Conservation (phyloP, 768 basidiomycete genomes). For the Lentinula sp. region DNA sequence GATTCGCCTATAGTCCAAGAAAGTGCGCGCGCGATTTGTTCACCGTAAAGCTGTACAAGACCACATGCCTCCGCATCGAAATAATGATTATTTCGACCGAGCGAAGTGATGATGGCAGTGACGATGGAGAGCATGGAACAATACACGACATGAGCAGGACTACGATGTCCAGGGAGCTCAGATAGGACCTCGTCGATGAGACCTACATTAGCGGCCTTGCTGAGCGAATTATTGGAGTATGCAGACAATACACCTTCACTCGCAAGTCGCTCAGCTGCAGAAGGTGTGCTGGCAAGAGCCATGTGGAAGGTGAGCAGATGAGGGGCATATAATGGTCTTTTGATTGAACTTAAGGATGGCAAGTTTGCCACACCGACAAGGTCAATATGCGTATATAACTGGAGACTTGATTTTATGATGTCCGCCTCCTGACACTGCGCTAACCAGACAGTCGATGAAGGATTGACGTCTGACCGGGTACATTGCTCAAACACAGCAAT, state of each 20-base stretch:
- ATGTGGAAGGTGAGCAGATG: slow-evolving; percentile 85
- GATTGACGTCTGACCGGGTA: slow-evolving; percentile 59
- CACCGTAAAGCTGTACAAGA: slow-evolving; percentile 78
- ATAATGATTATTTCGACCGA: slow-evolving; percentile 64
- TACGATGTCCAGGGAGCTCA: slow-evolving; percentile 69
- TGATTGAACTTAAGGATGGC: slow-evolving; percentile 52
- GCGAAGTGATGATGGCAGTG: slow-evolving; percentile 58
- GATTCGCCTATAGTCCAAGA: slow-evolving; percentile 79
- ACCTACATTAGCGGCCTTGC: slow-evolving; percentile 69
- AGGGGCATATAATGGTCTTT: slow-evolving; percentile 65
- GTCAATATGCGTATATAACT: slow-evolving; percentile 64
- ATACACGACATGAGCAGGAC: slow-evolving; percentile 75
- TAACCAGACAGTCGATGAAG: slow-evolving; percentile 73
- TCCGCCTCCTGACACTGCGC: slow-evolving; percentile 75
- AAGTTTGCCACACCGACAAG: slow-evolving; percentile 66
- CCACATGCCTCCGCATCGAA: slow-evolving; percentile 84
- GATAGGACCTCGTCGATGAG: slow-evolving; percentile 59
- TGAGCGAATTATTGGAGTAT: slow-evolving; percentile 80
- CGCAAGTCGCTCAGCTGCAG: slow-evolving; percentile 80
- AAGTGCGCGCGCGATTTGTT: slow-evolving; percentile 71
- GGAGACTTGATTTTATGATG: slow-evolving; percentile 68
- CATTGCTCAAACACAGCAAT: slow-evolving; percentile 83
- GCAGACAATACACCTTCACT: slow-evolving; percentile 76
- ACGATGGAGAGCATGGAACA: slow-evolving; percentile 81
- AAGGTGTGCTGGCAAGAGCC: slow-evolving; percentile 67